Evolutionary conservation across 2,329 filamentous ascomycete species (phyloP).

Genomic region (Phialocephala subalpina): DNA sequence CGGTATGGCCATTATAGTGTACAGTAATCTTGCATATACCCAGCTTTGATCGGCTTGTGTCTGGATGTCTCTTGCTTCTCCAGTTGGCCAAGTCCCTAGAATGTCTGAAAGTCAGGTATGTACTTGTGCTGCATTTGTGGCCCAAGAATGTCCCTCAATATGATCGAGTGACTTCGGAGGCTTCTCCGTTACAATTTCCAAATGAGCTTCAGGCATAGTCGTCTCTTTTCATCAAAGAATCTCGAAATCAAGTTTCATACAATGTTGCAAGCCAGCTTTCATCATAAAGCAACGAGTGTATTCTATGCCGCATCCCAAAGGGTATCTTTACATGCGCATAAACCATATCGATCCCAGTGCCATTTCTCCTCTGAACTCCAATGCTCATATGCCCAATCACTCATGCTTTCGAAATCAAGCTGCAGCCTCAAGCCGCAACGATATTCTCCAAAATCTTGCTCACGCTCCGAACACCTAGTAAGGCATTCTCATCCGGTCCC

Average conservation of each 20-base stretch:
- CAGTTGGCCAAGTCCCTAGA: no score
- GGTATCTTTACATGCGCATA: constrained; percentile 36
- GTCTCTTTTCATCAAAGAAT: no score
- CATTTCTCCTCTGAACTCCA: constrained; percentile 21
- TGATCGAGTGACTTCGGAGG: no score
- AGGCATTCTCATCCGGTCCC: constrained; percentile 85
- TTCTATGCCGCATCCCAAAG: constrained; percentile 28
- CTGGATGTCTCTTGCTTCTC: no score
- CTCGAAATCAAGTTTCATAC: no score
- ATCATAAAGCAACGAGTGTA: constrained; percentile 26
- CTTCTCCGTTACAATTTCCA: no score
- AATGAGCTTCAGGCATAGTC: no score
- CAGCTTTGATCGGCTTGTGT: background rate
- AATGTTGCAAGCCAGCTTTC: no score
- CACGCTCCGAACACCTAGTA: constrained; percentile 78
- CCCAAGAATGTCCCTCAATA: no score
- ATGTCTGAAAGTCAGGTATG: no score
- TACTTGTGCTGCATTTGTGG: no score
- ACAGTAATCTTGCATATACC: constrained; percentile 4
- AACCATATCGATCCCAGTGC: constrained; percentile 18
- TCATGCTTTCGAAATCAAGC: no score
- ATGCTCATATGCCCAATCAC: constrained; percentile 12
- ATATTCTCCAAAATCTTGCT: constrained; percentile 72
- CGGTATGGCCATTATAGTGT: background rate
- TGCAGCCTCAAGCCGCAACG: constrained; percentile 23